A percentile compares a stretch with the other conserved stretches of the same genome.
These are phyloP conservation scores for Leptographium wingfieldii DNA, from an alignment of 2,329 filamentous ascomycete genomes.

Conservation along the genomic window DNA sequence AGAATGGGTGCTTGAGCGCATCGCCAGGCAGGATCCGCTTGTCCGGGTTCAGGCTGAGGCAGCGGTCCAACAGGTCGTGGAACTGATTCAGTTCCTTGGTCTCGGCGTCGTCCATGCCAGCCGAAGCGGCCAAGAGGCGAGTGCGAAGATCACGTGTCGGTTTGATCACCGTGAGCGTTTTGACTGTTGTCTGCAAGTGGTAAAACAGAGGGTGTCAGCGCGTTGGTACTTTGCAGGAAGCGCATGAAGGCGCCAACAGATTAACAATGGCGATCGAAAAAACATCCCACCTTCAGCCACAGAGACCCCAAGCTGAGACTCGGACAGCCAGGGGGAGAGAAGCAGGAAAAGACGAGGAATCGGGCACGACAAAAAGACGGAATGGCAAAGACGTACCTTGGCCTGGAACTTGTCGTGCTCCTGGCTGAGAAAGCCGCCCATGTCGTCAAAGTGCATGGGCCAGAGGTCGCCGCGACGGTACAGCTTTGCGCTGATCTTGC, in stretches of 20 bases:
- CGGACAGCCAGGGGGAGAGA: not conserved
- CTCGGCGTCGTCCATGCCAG: slow-evolving; percentile 61
- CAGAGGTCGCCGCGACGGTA: slow-evolving; percentile 71
- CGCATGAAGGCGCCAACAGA: not conserved
- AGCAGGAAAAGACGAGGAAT: not conserved
- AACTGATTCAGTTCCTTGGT: slow-evolving; percentile 70
- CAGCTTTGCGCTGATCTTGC: slow-evolving; percentile 80
- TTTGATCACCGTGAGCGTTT: slow-evolving; percentile 57
- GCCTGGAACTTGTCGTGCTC: slow-evolving; percentile 81
- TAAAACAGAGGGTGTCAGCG: not conserved
- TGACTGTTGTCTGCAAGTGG: slow-evolving; percentile 45
- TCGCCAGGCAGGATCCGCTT: slow-evolving; percentile 80
- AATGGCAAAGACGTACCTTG: slow-evolving; percentile 39
- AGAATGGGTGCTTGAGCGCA: slow-evolving; percentile 81
- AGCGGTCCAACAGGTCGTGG: slow-evolving; percentile 77
- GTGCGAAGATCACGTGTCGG: slow-evolving; percentile 72
- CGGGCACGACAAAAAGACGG: not conserved
- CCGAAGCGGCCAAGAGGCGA: slow-evolving; percentile 60
- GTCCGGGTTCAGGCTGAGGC: slow-evolving; percentile 79
- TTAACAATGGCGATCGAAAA: not conserved
- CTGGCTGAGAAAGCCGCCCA: slow-evolving; percentile 70
- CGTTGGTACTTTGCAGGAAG: not conserved
- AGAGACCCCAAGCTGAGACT: too few species aligned
- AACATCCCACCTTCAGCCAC: too few species aligned
- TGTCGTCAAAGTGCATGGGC: slow-evolving; percentile 69